Conservation (phyloP, 441 rosid genomes). For the Flueggea neowawraea region DNA sequence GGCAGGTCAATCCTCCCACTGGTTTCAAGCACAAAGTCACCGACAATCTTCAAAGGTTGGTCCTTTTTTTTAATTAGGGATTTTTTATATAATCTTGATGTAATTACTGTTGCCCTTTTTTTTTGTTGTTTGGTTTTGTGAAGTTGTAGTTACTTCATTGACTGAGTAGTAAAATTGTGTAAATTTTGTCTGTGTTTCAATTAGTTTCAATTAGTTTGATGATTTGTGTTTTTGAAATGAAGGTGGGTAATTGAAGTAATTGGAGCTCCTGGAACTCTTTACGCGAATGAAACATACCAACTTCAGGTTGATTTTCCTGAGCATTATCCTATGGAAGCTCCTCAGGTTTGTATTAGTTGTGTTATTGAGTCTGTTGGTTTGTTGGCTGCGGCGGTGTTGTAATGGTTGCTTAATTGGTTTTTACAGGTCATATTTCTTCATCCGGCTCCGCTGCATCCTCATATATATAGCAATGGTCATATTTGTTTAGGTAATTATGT, state of each 20-base stretch:
- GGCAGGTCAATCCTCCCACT: conserved; percentile 93
- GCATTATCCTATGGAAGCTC: conserved; percentile 99
- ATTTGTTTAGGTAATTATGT: conserved; percentile 83
- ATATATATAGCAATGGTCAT: conserved; percentile 96
- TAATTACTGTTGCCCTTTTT: background rate
- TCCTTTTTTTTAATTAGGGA: background rate
- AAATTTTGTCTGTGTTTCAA: background rate
- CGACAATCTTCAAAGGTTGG: conserved; percentile 90
- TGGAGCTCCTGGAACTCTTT: conserved; percentile 95
- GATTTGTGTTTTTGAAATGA: conserved; percentile 13
- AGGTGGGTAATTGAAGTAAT: conserved; percentile 96
- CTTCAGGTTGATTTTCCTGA: conserved; percentile 98
- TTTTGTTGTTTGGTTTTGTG: background rate
- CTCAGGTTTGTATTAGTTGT: conserved; percentile 52
- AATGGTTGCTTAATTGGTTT: background rate
- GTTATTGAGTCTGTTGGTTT: background rate
- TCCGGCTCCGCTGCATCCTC: conserved; percentile 97
- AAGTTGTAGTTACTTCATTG: background rate
- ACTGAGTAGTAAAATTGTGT: background rate
- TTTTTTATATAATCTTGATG: background rate
- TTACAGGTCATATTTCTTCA: conserved; percentile 86
- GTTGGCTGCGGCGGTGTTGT: background rate
- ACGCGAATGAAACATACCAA: conserved; percentile 88
- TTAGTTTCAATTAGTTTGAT: background rate
- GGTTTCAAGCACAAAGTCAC: conserved; percentile 94